Evolutionary conservation across 2,329 filamentous ascomycete species (phyloP).

Genomic region (Chaetoscypha palmicola): DNA sequence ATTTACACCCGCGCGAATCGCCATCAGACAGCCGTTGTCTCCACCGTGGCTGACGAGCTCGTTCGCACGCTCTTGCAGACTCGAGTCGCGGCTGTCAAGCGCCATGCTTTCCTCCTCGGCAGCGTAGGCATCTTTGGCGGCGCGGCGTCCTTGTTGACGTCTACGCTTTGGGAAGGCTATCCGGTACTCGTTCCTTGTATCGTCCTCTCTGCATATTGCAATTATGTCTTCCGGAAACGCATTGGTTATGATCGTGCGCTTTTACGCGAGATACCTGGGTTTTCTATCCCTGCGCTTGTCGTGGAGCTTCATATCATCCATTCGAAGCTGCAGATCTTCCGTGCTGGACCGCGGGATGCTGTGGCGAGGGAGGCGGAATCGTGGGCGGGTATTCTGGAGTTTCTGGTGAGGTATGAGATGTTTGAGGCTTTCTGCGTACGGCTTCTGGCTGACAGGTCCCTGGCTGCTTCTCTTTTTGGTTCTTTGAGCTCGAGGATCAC

Average conservation of each 20-base stretch:
- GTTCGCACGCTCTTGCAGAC: conserved; percentile 27
- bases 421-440: conserved; percentile 24
- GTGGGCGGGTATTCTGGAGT: conserved; percentile 12
- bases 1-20: conserved; percentile 36
- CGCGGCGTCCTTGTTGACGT: conserved; percentile 43
- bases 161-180: conserved; percentile 47
- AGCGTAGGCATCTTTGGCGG: conserved; percentile 41
- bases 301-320: conserved; percentile 27
- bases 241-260: conserved; percentile 40
- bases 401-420: conserved; percentile 19
- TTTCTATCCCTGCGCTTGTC: conserved; percentile 19
- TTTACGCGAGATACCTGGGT: conserved; percentile 15
- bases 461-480: not conserved
- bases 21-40: conserved; percentile 30
- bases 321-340: not conserved
- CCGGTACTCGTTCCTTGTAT: conserved; percentile 45
- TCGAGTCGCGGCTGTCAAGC: conserved; percentile 37
- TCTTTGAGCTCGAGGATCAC: not conserved
- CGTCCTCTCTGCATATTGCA: conserved; percentile 38
- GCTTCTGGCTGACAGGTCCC: conserved; percentile 1
- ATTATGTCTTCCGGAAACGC: conserved; percentile 41
- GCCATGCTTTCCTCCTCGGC: conserved; percentile 40
- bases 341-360: not conserved
- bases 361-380: not conserved
- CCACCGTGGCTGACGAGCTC: conserved; percentile 25